Evolutionary conservation across 2,329 filamentous ascomycete species (phyloP).

Genomic region (Exophiala aquamarina): DNA sequence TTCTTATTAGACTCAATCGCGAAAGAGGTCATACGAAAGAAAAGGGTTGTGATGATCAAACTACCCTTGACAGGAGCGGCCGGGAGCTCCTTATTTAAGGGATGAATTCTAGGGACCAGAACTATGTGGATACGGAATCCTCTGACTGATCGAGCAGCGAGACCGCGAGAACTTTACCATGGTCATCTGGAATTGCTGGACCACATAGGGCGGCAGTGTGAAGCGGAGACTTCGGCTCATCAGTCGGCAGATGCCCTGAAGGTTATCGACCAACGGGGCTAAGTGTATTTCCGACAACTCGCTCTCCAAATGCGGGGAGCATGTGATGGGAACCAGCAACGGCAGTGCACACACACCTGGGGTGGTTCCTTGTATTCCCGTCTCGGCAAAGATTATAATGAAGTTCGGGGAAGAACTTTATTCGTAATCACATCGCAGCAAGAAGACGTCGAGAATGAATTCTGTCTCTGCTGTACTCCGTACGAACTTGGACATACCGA

Average conservation of each 20-base stretch:
- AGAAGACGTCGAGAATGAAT: no score
- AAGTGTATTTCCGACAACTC: no score
- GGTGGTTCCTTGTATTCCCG: no score
- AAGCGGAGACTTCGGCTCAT: neutral
- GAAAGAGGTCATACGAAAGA: neutral
- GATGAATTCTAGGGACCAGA: neutral
- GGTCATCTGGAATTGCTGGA: neutral
- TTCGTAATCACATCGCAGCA: no score
- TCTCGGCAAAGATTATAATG: no score
- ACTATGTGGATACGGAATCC: neutral
- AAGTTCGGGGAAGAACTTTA: no score
- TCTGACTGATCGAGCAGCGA: neutral
- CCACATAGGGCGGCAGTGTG: neutral
- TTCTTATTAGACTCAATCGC: neutral
- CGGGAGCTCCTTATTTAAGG: neutral
- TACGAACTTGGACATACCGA: no score
- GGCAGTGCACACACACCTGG: no score
- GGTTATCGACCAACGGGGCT: no score
- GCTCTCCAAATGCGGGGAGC: no score
- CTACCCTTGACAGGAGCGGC: neutral
- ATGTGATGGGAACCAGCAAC: no score
- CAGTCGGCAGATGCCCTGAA: conserved; percentile 3
- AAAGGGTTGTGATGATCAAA: neutral
- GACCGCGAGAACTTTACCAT: neutral
- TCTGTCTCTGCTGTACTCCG: no score